Evolutionary conservation across 2,329 filamentous ascomycete genomes (phyloP), one percentile per base, ranked within the genome.

Genomic region (Neocatenulostroma microsporum): DNA sequence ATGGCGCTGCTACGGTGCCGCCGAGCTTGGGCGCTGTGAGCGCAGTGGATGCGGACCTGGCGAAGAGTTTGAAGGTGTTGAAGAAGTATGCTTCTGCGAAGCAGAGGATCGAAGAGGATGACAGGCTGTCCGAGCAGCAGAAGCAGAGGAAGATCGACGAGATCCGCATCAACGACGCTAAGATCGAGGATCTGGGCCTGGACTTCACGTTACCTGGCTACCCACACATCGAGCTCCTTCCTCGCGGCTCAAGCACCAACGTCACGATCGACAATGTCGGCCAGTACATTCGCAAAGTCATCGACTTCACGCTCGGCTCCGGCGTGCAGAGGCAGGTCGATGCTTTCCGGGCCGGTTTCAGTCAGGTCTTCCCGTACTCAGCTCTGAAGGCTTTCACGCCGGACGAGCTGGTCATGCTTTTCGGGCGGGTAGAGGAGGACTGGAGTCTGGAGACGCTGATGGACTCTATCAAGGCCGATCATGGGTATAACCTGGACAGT

Each of bases 401-500:
- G 0, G 86, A 86, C 51, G 93, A 98, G 61, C 72, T 98, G 20
- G 89, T 95, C 27, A 89, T 88, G 68, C 73, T 98, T 18, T 98
- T 96, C 65, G 91, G 91, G 13, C 78, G 82, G 40, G 80, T 86
- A 3, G 84, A 96, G 6, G 91, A 98, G 58, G 91, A 98, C 60
- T 98, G 91, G 91, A 86, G 85, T 15, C 80, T 98, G 47, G 89
- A 96, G 60, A 98, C 91, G 41, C 76, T 98, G 26, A 93, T 93
- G 76, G 91, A 98, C 57, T 95, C 89, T 1, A 89, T 98, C 67
- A 98, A 98, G 67, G 91, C 91, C 19, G 91, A 98, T 53, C 91
- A 98, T 58, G 91, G 91, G 7, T 98, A 85, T 69, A 98, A 96
- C 53, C 91, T 98, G 76, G 91, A 98, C 58, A 96, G 89, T 70